phyloP scores from a whole-genome alignment of 176 grass and related monocot species.

The Cocos nucifera region DNA sequence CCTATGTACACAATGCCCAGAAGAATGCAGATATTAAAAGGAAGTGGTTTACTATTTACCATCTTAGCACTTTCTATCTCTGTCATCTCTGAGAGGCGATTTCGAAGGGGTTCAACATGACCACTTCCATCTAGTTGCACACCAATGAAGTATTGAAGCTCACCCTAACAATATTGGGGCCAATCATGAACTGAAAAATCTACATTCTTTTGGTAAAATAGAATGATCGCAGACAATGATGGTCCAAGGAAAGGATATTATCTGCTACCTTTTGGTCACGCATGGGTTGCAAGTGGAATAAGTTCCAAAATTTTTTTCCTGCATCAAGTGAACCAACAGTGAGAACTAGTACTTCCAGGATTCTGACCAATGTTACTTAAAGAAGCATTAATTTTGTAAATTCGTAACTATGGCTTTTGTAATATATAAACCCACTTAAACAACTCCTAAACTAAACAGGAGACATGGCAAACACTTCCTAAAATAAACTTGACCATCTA shows the following conservation, averaged over 20 bases:
- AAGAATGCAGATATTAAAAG: background rate
- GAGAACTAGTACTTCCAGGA: background rate
- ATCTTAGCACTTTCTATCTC: slow-evolving; percentile 84
- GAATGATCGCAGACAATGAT: background rate
- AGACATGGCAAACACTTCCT: too few relatives aligned
- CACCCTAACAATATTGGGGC: slow-evolving; percentile 37
- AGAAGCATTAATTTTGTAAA: too few relatives aligned
- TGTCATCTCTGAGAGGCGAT: slow-evolving; percentile 71
- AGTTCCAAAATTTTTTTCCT: slow-evolving; percentile 99
- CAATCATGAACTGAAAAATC: background rate
- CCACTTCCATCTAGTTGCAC: slow-evolving; percentile 96
- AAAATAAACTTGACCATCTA: too few relatives aligned
- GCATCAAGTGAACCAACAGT: slow-evolving; percentile 21
- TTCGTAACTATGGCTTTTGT: too few relatives aligned
- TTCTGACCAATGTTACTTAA: background rate
- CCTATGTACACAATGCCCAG: background rate
- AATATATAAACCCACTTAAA: too few relatives aligned
- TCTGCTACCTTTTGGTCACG: slow-evolving; percentile 79
- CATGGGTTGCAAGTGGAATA: slow-evolving; percentile 97
- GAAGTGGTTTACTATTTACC: slow-evolving; percentile 29
- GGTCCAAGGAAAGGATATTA: background rate
- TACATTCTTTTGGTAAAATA: too few relatives aligned
- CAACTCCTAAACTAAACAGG: too few relatives aligned
- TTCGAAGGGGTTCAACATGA: slow-evolving; percentile 90
- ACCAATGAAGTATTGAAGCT: slow-evolving; percentile 98